Percentiles rank a stretch among this genome's conserved stretches.
phyloP scores from a whole-genome alignment of 805 yeast genomes.

The Yarrowia phangngaensis region DNA sequence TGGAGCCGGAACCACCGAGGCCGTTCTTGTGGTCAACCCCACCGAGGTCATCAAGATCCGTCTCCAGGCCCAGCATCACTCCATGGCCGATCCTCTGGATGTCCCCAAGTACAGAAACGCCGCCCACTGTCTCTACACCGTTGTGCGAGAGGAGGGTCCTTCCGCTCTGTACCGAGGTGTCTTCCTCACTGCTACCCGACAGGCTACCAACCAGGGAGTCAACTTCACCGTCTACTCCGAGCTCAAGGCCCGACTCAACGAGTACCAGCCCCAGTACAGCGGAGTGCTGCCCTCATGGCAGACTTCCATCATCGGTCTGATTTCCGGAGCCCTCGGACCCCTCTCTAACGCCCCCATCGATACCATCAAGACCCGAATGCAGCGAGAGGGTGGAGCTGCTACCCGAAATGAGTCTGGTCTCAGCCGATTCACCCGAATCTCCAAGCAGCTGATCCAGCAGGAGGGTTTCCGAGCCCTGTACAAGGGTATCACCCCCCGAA shows the following conservation, averaged over 20 bases:
- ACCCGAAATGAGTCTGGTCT: conserved; percentile 56
- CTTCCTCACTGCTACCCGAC: conserved; percentile 92
- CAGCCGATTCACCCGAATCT: conserved; percentile 75
- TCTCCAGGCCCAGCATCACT: conserved; percentile 91
- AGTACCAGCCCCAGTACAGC: conserved; percentile 49
- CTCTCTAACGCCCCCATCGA: conserved; percentile 96
- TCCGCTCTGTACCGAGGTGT: conserved; percentile 90
- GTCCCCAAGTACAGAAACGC: conserved; percentile 89
- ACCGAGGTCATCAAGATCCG: conserved; percentile 97
- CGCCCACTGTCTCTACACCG: conserved; percentile 79
- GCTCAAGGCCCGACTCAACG: conserved; percentile 66
- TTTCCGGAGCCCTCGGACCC: conserved; percentile 97
- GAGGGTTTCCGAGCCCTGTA: conserved; percentile 87
- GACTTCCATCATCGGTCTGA: conserved; percentile 83
- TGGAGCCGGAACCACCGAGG: conserved; percentile 96
- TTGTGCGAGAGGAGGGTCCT: conserved; percentile 87
- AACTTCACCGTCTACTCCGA: conserved; percentile 93
- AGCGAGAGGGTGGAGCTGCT: conserved; percentile 68
- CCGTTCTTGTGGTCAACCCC: conserved; percentile 90
- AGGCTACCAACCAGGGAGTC: conserved; percentile 97
- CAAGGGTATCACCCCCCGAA: conserved; percentile 97
- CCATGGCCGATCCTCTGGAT: conserved; percentile 76
- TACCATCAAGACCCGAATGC: conserved; percentile 95
- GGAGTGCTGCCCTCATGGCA: conserved; percentile 82
- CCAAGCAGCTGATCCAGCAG: conserved; percentile 73